A percentile compares a stretch with the other conserved stretches of the same genome.
Conservation (phyloP, 805 yeast species). For the Komagataella kurtzmanii region DNA sequence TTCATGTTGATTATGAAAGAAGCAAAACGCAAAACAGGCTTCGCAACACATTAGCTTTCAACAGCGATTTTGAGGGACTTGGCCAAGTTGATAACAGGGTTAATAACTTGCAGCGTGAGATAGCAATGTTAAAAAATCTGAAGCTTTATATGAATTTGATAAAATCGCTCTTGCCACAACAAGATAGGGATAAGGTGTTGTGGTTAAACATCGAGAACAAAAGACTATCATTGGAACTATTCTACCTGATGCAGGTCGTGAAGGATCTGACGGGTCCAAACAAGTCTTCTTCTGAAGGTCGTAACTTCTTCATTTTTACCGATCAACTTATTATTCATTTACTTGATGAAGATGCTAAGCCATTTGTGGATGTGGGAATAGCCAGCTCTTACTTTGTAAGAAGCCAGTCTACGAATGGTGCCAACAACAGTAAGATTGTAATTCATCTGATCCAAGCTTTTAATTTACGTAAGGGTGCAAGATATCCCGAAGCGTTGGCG, state of each 20-base stretch:
- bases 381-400: constrained; percentile 49
- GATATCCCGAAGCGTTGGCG: constrained; percentile 55
- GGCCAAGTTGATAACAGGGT: constrained; percentile 33
- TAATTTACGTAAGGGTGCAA: constrained; percentile 41
- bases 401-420: constrained; percentile 41
- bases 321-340: constrained; percentile 65
- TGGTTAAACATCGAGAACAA: constrained; percentile 13
- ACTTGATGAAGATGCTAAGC: constrained; percentile 40
- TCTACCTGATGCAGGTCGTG: constrained; percentile 25
- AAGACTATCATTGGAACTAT: constrained; percentile 26
- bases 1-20: constrained; percentile 63
- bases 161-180: constrained; percentile 19
- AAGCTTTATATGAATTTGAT: constrained; percentile 34
- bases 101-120: constrained; percentile 31
- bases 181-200: constrained; percentile 14
- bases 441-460: constrained; percentile 59
- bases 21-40: constrained; percentile 43
- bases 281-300: constrained; percentile 10
- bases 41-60: constrained; percentile 45
- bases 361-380: constrained; percentile 60
- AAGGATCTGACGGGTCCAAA: constrained; percentile 7
- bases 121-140: constrained; percentile 24
- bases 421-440: constrained; percentile 46
- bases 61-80: constrained; percentile 57
- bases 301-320: constrained; percentile 52